Conservation (phyloP, 2,329 filamentous ascomycete species). For the Exophiala dermatitidis region DNA sequence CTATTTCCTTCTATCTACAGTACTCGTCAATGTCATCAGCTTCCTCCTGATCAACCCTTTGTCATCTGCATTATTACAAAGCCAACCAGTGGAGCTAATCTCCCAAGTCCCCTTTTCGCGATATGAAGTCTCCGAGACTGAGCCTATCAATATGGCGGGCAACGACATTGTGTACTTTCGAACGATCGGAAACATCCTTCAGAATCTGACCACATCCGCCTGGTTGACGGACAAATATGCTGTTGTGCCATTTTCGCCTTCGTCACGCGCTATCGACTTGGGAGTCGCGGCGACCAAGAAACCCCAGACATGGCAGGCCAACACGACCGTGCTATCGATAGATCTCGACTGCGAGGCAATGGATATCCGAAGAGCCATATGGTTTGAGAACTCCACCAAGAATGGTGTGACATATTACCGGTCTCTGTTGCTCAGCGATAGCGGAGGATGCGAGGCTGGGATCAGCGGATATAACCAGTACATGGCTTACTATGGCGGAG, state of each 20-base stretch:
- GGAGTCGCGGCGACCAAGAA: neutral
- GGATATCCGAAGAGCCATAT: constrained; percentile 17
- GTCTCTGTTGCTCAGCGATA: constrained; percentile 1
- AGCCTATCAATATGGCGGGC: constrained; percentile 1
- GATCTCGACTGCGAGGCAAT: constrained; percentile 20
- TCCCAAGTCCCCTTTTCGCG: constrained; percentile 2
- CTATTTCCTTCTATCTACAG: constrained; percentile 15
- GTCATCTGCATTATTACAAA: constrained; percentile 21
- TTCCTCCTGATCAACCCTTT: constrained; percentile 24
- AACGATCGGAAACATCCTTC: constrained; percentile 26
- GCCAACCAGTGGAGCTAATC: constrained; percentile 13
- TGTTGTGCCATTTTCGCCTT: constrained; percentile 28
- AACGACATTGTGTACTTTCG: constrained; percentile 27
- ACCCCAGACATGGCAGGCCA: constrained; percentile 17
- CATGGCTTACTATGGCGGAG: neutral
- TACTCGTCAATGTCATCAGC: constrained; percentile 17
- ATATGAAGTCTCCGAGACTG: neutral
- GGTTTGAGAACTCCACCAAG: neutral
- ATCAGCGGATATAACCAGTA: neutral
- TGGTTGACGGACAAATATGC: constrained; percentile 29
- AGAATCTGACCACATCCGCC: constrained; percentile 28
- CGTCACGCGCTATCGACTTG: neutral
- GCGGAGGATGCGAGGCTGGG: neutral
- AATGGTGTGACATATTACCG: neutral
- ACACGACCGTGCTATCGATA: constrained; percentile 23